Base-by-base conservation (phyloP, 257 asterid genomes). In the Rubia yunnanensis region DNA sequence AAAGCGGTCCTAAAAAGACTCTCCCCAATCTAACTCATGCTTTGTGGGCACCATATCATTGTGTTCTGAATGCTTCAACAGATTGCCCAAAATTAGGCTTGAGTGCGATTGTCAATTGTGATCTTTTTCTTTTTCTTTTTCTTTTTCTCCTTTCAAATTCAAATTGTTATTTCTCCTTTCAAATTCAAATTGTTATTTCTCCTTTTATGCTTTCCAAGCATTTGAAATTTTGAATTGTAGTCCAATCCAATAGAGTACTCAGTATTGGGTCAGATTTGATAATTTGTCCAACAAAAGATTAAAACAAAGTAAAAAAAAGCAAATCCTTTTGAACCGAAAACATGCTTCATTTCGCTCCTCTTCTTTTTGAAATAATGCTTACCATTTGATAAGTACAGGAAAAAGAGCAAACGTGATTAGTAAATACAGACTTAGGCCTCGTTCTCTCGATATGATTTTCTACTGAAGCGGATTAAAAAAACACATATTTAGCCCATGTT, bases 351-450 rank as follows among this genome's bases (percentile, higher is more conserved):
- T 65, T 49, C 69, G 60, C 69, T n/a, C 48, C 59, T 49, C 34
- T 49, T 50, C 50, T 22, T 30, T 49, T 65, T 50, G 60, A 65
- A 65, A 65, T 28, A 30, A 50, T 65, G 60, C 13, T 59, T 5
- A 3, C 11, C n/a, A n/a, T n/a, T n/a, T 7, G 35, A 6, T 9
- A 38, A 48, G 24, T 34, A 38, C 44, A 48, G 3, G 41, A 13
- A 39, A 39, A 39, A 39, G 48, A 38, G 17, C 10, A 5, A 39
- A 39, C 0, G 2, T 39, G 48, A 39, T 39, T 10, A 8, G 46
- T 38, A 9, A 38, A 38, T 3, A 38, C 5, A 39, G 48, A 39
- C 13, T 39, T 11, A 39, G n/a, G n/a, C n/a, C n/a, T n/a, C n/a
- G n/a, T n/a, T n/a, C n/a, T n/a, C n/a, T n/a, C n/a, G n/a, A n/a